These are phyloP conservation scores for Candida oleophila DNA, from an alignment of 805 yeast genomes.

Conservation along the genomic window DNA sequence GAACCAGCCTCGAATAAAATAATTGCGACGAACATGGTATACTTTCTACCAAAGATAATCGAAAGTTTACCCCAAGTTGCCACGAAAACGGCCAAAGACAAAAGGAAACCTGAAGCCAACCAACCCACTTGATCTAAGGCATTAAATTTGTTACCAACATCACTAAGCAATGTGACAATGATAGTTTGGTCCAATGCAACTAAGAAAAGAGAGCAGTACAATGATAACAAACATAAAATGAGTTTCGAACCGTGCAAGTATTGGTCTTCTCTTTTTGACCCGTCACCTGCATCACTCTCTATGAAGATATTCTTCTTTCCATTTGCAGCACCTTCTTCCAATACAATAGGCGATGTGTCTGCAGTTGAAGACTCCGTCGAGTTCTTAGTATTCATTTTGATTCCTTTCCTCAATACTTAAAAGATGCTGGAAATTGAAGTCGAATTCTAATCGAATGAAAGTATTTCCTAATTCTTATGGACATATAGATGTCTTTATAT, in stretches of 20 bases:
- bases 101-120: constrained; percentile 36
- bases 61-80: constrained; percentile 39
- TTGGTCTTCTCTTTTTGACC: constrained; percentile 38
- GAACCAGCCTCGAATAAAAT: constrained; percentile 34
- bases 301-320: constrained; percentile 17
- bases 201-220: constrained; percentile 30
- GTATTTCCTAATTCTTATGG: too few species aligned
- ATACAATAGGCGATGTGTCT: not conserved
- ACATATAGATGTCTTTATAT: too few species aligned
- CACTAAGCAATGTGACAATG: constrained; percentile 32
- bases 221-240: constrained; percentile 23
- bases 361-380: too few species aligned
- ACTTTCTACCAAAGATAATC: constrained; percentile 37
- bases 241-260: constrained; percentile 29
- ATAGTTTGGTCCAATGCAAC: constrained; percentile 42
- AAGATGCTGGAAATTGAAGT: too few species aligned
- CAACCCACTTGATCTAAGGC: constrained; percentile 36
- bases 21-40: constrained; percentile 23
- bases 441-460: too few species aligned
- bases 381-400: too few species aligned
- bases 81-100: constrained; percentile 32
- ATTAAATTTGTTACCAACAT: constrained; percentile 35
- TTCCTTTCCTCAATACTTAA: too few species aligned
- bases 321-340: not conserved
- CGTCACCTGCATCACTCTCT: constrained; percentile 45